Conservation (phyloP, 495 filamentous ascomycete species). For the Zalerion maritima region DNA sequence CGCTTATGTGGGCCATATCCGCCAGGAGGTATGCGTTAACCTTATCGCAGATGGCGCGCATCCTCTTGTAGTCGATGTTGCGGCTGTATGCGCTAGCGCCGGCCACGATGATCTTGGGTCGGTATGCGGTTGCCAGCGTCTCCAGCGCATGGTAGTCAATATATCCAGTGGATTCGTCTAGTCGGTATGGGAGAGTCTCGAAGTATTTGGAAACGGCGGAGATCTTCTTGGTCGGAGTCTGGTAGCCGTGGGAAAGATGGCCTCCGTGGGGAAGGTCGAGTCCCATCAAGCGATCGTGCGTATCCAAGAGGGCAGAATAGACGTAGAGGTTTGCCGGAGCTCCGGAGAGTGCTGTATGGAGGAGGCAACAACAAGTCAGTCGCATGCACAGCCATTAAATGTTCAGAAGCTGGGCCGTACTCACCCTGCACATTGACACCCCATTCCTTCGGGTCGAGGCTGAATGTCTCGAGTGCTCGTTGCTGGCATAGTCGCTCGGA, state of each 20-base stretch:
- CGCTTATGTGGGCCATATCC: slow-evolving; percentile 98
- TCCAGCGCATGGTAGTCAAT: slow-evolving; percentile 91
- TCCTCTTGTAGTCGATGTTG: slow-evolving; percentile 78
- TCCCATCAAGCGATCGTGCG: slow-evolving; percentile 93
- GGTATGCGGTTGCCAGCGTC: slow-evolving; percentile 70
- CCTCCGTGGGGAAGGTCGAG: slow-evolving; percentile 93
- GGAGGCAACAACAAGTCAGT: too few relatives aligned
- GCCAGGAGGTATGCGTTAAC: slow-evolving; percentile 83
- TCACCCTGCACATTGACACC: slow-evolving; percentile 94
- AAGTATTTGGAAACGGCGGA: slow-evolving; percentile 98
- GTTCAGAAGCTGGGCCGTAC: slow-evolving; percentile 14
- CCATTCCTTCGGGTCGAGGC: slow-evolving; percentile 74
- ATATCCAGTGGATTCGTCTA: slow-evolving; percentile 77
- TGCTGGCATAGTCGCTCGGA: slow-evolving; percentile 80
- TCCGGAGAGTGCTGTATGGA: slow-evolving; percentile 63
- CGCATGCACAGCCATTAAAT: too few relatives aligned
- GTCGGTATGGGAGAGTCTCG: slow-evolving; percentile 86
- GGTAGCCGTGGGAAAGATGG: slow-evolving; percentile 94
- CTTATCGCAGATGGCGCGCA: slow-evolving; percentile 77
- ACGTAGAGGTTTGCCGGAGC: slow-evolving; percentile 94
- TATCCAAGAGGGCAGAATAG: slow-evolving; percentile 81
- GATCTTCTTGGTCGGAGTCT: slow-evolving; percentile 96
- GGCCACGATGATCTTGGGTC: slow-evolving; percentile 89
- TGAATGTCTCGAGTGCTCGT: slow-evolving; percentile 76
- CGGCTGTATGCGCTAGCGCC: slow-evolving; percentile 92